Base-by-base conservation (phyloP, 2,329 filamentous ascomycete species). In the Drechmeria coniospora region DNA sequence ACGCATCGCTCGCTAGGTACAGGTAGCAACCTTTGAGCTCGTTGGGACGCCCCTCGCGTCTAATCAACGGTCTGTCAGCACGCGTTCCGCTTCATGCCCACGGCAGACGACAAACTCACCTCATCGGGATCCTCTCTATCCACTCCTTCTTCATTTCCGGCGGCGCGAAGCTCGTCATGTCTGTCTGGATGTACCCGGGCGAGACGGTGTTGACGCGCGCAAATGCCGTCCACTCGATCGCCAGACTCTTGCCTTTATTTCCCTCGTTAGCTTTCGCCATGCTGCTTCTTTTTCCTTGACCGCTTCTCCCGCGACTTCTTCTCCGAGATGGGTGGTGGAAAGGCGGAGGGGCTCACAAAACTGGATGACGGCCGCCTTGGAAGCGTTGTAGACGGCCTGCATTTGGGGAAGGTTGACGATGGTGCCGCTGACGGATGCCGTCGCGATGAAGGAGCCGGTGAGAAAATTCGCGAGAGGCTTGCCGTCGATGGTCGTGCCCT, bases 11-110 rank as follows among this genome's bases (percentile, higher is more conserved):
- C 12, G 79, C 78, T 31, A 92, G 61, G 53, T 84, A 90, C 26
- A 92, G 54, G 49, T 79, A 92, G 12, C 77, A 77, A 13, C 80
- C 83, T 59, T 87, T 86, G 41, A 92, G 62, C 59, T 92, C 82
- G 34, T 71, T 67, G 3, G 70, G 59, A 37, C 74, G 62, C 8
- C 77, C 82, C 46, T 84, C 76, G 38, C 82, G 68, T 26, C 71
- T 68, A 21, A 12, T 25, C 23, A 27, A 4, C 9, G 14, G 25
- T 21, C n/a, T 8, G 9, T 27, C 10, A 21, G 26, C 30, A 16
- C 12, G n/a, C 24, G 14, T 10, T 32, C n/a, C 10, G 4, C 9
- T 21, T 24, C 8, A 32, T 14, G 11, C 9, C 17, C 14, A 21
- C 6, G 14, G 19, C 20, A 3, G 15, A n/a, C n/a, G n/a, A 27